phyloP scores from a whole-genome alignment of 73 alveolate species.

The Tetrahymena thermophila region DNA sequence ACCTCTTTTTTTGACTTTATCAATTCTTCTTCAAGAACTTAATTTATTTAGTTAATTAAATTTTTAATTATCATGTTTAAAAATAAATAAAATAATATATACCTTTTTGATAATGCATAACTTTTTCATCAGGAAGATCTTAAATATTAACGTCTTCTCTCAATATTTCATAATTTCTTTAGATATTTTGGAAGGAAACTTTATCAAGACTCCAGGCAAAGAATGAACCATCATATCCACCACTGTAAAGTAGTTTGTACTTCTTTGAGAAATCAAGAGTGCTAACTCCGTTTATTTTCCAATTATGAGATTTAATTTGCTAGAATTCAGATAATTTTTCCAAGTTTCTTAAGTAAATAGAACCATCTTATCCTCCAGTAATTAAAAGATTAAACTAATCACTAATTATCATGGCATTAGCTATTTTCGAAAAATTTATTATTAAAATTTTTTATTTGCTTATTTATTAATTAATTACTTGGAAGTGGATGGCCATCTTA shows the following conservation, averaged over 20 bases:
- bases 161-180: slow-evolving; percentile 10
- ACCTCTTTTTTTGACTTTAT: slow-evolving; percentile 48
- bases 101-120: slow-evolving; percentile 31
- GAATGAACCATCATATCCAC: slow-evolving; percentile 91
- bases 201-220: slow-evolving; percentile 70
- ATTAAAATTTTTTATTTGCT: background rate
- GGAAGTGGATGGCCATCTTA: slow-evolving; percentile 79
- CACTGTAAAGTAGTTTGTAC: slow-evolving; percentile 68
- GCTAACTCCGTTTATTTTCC: slow-evolving; percentile 82
- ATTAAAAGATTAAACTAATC: slow-evolving; percentile 54
- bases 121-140: slow-evolving; percentile 51
- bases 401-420: background rate
- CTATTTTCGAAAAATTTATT: slow-evolving; percentile 27
- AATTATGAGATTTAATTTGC: slow-evolving; percentile 79
- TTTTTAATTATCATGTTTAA: slow-evolving; percentile 38
- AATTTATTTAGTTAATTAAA: slow-evolving; percentile 44
- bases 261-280: slow-evolving; percentile 68
- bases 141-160: background rate
- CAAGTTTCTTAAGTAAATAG: slow-evolving; percentile 69
- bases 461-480: slow-evolving; percentile 49
- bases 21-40: slow-evolving; percentile 54
- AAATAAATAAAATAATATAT: background rate
- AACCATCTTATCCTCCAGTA: slow-evolving; percentile 91
- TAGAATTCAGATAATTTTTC: slow-evolving; percentile 58
- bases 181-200: slow-evolving; percentile 27